Evolutionary conservation across 2,329 filamentous ascomycete species (phyloP), one percentile per base, ranked within the genome.

Genomic region (Huntiella moniliformis): DNA sequence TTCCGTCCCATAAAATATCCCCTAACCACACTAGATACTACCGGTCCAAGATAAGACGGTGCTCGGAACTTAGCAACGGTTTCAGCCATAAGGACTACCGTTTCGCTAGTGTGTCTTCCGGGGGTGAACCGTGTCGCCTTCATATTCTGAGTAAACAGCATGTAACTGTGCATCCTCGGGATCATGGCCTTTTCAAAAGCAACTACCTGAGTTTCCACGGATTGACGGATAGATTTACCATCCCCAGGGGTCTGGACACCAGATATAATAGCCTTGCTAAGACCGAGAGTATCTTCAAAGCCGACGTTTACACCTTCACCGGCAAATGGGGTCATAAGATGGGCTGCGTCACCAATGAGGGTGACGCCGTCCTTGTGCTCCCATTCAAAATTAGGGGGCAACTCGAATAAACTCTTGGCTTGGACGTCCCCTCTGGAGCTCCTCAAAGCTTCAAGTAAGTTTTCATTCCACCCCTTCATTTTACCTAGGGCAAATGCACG

Each of bases 281-380:
- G 60, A 16, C 64, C 56, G 50, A 68, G 55, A 5, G 71, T 66
- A 54, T 78, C 73, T 40, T 66, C 61, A 55, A 79, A 64, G 1
- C 64, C 71, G 15, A 67, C 59, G 53, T 78, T 77, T 18, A 76
- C 72, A 2, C 73, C 73, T 48, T 74, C 72, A 4, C 74, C 74
- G 1, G 67, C 68, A 51, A 68, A 73, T 0, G 70, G 69, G 1
- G 67, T 66, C 70, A 74, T 74, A 15, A 75, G 53, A 55, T 78
- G 73, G 5, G 73, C 73, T 1, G 73, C 69, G 52, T 78, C 73
- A 4, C 74, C 74, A 18, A 77, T 61, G 11, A 75, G 53, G 0
- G 74, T 75, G 4, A 70, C 54, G 0, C 71, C 70, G 4, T 58
- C 54, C n/a, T 58, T 59, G 41, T 67, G 61, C 36, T 61, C 49